Evolutionary conservation across 164 flowering plant genomes (phyloP).

Genomic region (Annona squamosa): DNA sequence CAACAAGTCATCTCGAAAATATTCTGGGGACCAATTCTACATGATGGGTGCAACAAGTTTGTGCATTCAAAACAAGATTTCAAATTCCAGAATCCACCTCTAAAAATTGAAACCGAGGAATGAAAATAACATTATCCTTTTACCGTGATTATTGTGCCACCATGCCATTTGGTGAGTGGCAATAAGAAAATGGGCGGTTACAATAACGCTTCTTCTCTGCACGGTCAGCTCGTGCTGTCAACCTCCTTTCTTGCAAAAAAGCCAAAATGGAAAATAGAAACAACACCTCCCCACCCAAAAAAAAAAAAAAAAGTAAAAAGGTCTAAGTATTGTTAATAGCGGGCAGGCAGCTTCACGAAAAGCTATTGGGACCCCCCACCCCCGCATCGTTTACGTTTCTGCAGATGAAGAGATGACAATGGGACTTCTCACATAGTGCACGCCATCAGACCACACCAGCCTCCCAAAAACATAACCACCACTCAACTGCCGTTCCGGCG

Average conservation of each 20-base stretch:
- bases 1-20: no score
- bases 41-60: no score
- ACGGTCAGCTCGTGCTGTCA: neutral
- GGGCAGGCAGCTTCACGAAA: neutral
- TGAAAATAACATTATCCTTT: neutral
- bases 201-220: neutral
- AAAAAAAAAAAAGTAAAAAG: no score
- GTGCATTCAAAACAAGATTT: no score
- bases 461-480: slow-evolving; percentile 47
- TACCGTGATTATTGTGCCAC: neutral
- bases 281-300: neutral
- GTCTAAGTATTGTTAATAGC: neutral
- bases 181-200: neutral
- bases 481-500: slow-evolving; percentile 4
- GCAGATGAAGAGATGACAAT: slow-evolving; percentile 28
- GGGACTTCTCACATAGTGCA: slow-evolving; percentile 64
- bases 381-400: neutral
- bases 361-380: neutral
- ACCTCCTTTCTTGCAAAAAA: neutral
- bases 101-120: no score
- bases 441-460: slow-evolving; percentile 63
- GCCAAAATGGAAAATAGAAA: neutral
- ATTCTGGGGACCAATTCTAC: no score
- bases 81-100: no score
- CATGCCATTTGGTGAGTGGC: neutral